Conservation (phyloP, 164 flowering plant species). For the Aristolochia fimbriata region DNA sequence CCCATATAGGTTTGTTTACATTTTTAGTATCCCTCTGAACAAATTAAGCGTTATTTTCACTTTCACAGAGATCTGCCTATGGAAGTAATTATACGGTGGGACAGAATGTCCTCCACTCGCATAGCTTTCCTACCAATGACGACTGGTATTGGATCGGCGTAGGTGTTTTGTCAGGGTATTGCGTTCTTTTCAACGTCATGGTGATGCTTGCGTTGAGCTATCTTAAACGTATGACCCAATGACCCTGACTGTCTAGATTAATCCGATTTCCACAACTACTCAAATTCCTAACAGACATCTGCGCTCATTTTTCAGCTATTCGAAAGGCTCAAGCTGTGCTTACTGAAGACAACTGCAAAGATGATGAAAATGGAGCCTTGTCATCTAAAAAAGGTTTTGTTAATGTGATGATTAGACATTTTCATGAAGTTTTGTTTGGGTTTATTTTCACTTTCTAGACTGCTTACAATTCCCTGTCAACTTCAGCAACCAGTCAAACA, state of each 20-base stretch:
- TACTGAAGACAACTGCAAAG: constrained; percentile 24
- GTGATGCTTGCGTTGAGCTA: constrained; percentile 55
- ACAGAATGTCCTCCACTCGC: constrained; percentile 35
- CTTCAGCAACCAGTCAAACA: too few relatives aligned
- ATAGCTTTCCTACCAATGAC: constrained; percentile 35
- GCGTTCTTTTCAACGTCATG: constrained; percentile 46
- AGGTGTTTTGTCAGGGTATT: constrained; percentile 41
- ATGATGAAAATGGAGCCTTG: constrained; percentile 2
- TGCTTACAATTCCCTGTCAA: neutral
- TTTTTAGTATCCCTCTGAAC: too few relatives aligned
- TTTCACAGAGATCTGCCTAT: constrained; percentile 34
- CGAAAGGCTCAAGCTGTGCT: constrained; percentile 34
- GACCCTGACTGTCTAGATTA: neutral
- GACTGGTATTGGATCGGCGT: constrained; percentile 88
- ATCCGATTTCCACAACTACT: neutral
- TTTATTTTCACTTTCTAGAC: neutral
- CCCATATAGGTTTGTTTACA: neutral
- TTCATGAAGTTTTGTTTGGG: neutral
- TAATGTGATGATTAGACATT: constrained; percentile 7
- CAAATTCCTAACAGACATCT: neutral
- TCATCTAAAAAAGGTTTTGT: neutral
- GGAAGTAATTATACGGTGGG: constrained; percentile 48
- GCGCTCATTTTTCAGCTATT: constrained; percentile 34
- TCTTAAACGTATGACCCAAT: constrained; percentile 57
- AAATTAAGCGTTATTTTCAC: neutral